Percentiles rank a stretch among this genome's conserved stretches.
phyloP scores from a whole-genome alignment of 805 yeast genomes.

The Metschnikowia proteae region DNA sequence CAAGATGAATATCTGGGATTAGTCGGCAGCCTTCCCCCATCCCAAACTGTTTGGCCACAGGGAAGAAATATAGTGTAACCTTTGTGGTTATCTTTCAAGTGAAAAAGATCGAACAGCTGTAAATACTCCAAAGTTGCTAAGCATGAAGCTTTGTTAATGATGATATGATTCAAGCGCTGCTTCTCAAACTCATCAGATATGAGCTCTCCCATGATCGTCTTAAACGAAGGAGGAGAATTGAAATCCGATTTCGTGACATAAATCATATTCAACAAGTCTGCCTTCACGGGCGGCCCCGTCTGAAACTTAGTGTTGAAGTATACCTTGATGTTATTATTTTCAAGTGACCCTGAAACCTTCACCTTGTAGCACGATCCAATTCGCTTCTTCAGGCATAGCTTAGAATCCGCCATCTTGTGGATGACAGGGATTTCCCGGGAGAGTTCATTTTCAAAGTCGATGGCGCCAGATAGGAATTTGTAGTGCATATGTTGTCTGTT shows the following conservation, averaged over 20 bases:
- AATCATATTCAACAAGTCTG: constrained; percentile 61
- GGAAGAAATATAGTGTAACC: constrained; percentile 83
- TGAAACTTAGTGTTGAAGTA: constrained; percentile 55
- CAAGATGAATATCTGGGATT: constrained; percentile 44
- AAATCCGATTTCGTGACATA: constrained; percentile 61
- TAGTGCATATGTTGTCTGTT: constrained; percentile 45
- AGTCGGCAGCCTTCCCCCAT: constrained; percentile 4
- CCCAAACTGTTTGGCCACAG: constrained; percentile 43
- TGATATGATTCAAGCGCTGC: constrained; percentile 24
- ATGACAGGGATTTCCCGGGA: constrained; percentile 7
- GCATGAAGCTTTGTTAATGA: constrained; percentile 44
- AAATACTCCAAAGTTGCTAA: constrained; percentile 61
- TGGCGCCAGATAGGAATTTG: constrained; percentile 53
- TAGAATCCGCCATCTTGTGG: constrained; percentile 44
- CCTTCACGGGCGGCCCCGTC: constrained; percentile 43
- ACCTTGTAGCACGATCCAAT: constrained; percentile 54
- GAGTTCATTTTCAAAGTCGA: constrained; percentile 26
- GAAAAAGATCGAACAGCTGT: constrained; percentile 47
- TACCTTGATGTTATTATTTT: constrained; percentile 14
- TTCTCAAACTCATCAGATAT: constrained; percentile 32
- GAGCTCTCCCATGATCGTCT: constrained; percentile 55
- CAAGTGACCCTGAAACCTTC: constrained; percentile 30
- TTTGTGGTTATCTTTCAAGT: constrained; percentile 46
- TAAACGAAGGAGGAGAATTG: constrained; percentile 58
- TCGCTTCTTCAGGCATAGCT: constrained; percentile 53